Evolutionary conservation across 2,329 filamentous ascomycete genomes (phyloP).

Genomic region (Metarhizium rileyi): DNA sequence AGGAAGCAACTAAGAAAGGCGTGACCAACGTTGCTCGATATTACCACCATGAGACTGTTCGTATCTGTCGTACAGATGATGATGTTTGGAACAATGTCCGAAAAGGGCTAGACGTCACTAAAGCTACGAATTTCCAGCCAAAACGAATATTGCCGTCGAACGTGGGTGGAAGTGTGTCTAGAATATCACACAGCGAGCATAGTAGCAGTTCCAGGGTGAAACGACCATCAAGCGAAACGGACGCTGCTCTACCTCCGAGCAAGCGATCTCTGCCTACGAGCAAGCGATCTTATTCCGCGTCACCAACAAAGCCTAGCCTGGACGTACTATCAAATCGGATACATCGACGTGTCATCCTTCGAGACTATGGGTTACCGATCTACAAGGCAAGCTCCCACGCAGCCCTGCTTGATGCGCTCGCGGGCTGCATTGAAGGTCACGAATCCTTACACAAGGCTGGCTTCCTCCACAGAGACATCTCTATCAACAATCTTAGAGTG

Average conservation of each 20-base stretch:
- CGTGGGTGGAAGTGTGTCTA: too few relatives aligned
- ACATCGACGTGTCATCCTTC: slow-evolving; percentile 29
- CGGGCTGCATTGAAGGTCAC: neutral
- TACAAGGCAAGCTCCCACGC: slow-evolving; percentile 24
- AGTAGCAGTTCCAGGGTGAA: slow-evolving; percentile 10
- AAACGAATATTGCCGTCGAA: too few relatives aligned
- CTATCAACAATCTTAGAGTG: slow-evolving; percentile 29
- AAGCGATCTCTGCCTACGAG: too few relatives aligned
- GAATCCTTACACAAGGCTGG: neutral
- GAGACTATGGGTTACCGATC: slow-evolving; percentile 30
- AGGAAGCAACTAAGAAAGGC: slow-evolving; percentile 23
- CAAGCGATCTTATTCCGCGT: slow-evolving; percentile 18
- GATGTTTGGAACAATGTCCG: slow-evolving; percentile 25
- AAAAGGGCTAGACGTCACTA: slow-evolving; percentile 22
- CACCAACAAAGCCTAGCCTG: slow-evolving; percentile 16
- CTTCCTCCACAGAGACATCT: slow-evolving; percentile 30
- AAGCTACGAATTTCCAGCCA: neutral
- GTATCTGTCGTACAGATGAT: slow-evolving; percentile 21
- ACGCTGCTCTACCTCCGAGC: slow-evolving; percentile 14
- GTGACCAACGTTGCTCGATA: slow-evolving; percentile 31
- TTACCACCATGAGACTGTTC: slow-evolving; percentile 32
- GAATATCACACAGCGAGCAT: neutral
- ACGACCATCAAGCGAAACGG: slow-evolving; percentile 19
- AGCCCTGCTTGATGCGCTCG: neutral
- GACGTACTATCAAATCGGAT: slow-evolving; percentile 23